Evolutionary conservation across 345 rosid species (phyloP).

Genomic region (Pistacia atlantica): DNA sequence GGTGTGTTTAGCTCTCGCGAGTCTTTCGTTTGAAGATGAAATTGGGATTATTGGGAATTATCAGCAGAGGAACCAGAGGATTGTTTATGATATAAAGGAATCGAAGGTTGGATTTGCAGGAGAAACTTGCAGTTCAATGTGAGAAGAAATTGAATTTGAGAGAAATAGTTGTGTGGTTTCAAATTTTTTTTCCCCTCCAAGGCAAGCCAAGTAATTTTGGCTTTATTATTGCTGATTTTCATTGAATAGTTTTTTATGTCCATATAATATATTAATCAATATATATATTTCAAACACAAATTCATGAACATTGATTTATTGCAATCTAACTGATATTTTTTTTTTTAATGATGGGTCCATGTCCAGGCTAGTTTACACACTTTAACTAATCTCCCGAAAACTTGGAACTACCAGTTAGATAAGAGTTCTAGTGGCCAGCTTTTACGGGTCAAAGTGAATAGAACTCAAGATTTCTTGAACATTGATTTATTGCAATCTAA

Average conservation of each 20-base stretch:
- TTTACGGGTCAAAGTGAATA: no score
- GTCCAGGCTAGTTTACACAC: no score
- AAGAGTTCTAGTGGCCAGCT: no score
- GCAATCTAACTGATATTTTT: no score
- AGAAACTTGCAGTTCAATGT: slow-evolving; percentile 74
- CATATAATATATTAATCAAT: not conserved
- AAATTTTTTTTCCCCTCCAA: not conserved
- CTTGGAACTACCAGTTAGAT: no score
- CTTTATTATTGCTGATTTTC: not conserved
- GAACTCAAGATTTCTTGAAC: no score
- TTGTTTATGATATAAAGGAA: slow-evolving; percentile 67
- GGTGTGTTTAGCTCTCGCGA: slow-evolving; percentile 86
- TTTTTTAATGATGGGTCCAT: no score
- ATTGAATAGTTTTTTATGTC: not conserved
- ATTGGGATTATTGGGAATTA: slow-evolving; percentile 73
- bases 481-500: no score
- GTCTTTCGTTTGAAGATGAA: slow-evolving; percentile 69
- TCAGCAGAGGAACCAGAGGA: slow-evolving; percentile 91
- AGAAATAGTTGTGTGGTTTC: not conserved
- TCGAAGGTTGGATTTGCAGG: slow-evolving; percentile 70
- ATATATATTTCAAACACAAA: no score
- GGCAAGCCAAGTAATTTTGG: slow-evolving; percentile 4
- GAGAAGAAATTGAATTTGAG: not conserved
- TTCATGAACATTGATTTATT: no score
- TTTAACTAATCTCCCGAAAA: no score